phyloP scores from a whole-genome alignment of 345 rosid genomes.

The Populus euphratica region DNA sequence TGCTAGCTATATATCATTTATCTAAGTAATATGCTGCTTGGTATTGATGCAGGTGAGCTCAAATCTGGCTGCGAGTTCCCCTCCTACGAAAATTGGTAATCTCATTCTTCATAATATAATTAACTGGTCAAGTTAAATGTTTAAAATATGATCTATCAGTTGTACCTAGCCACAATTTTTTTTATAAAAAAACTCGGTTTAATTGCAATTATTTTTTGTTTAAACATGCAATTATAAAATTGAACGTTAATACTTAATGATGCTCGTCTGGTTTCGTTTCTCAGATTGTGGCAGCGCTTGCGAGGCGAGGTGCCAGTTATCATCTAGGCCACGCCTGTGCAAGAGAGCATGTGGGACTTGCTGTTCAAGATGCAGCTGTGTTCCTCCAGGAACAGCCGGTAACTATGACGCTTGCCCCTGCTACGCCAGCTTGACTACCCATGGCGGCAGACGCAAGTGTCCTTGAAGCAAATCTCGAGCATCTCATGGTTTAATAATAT shows the following conservation, averaged over 20 bases:
- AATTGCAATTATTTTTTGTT: too few relatives aligned
- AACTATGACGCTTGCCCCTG: conserved; percentile 63
- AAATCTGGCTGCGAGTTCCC: neutral
- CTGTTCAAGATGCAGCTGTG: conserved; percentile 68
- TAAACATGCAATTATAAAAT: too few relatives aligned
- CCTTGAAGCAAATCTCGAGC: conserved; percentile 34
- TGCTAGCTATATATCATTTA: neutral
- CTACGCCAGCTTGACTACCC: conserved; percentile 67
- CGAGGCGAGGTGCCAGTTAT: conserved; percentile 48
- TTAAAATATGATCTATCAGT: too few relatives aligned
- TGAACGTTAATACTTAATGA: neutral
- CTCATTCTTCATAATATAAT: neutral
- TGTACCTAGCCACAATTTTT: accelerated
- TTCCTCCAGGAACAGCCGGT: conserved; percentile 73
- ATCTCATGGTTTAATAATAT: neutral
- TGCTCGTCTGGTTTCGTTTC: neutral
- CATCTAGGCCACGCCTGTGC: conserved; percentile 60
- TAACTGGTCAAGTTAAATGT: neutral
- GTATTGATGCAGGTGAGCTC: conserved; percentile 7
- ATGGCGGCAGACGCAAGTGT: conserved; percentile 70
- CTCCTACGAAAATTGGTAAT: conserved; percentile 5
- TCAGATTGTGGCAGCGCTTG: conserved; percentile 45
- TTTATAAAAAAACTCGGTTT: too few relatives aligned
- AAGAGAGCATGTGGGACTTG: conserved; percentile 75
- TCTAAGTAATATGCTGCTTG: neutral